These are phyloP conservation scores for Pythium coloratum DNA, from an alignment of 352 stramenopile species.

Conservation along the genomic window DNA sequence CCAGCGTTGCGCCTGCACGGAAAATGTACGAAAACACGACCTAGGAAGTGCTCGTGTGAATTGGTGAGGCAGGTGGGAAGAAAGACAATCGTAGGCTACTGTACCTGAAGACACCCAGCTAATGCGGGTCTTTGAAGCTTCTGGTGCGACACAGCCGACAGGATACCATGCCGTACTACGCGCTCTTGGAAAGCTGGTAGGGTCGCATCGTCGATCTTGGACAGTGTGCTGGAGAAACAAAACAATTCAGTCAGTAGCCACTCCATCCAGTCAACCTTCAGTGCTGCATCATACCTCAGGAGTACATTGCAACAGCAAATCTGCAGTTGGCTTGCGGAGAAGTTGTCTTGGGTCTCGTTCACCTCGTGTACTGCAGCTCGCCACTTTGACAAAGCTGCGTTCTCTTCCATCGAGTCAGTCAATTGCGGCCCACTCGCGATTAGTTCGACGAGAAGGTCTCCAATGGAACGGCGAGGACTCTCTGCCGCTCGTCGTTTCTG, in stretches of 20 bases:
- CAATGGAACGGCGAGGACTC: not conserved
- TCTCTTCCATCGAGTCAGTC: not conserved
- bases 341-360: not conserved
- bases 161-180: not conserved
- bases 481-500: not conserved
- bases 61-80: not conserved
- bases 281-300: constrained; percentile 40
- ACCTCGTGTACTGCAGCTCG: constrained; percentile 13
- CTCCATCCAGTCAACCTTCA: too few species aligned
- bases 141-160: not conserved
- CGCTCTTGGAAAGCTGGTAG: constrained; percentile 1
- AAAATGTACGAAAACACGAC: constrained; percentile 54
- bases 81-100: not conserved
- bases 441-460: not conserved
- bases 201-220: constrained; percentile 2
- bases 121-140: constrained; percentile 6
- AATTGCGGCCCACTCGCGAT: not conserved
- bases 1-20: constrained; percentile 31
- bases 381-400: constrained; percentile 39
- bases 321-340: constrained; percentile 36
- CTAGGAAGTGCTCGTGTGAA: constrained; percentile 9
- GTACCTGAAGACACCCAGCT: constrained; percentile 24
- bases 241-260: too few species aligned
- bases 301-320: constrained; percentile 71
- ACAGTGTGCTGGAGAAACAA: not conserved